Percentiles rank a stretch among this genome's conserved stretches.
Evolutionary conservation across 1,284 basidiomycete species (phyloP).

Genomic region (Naganishia albida): DNA sequence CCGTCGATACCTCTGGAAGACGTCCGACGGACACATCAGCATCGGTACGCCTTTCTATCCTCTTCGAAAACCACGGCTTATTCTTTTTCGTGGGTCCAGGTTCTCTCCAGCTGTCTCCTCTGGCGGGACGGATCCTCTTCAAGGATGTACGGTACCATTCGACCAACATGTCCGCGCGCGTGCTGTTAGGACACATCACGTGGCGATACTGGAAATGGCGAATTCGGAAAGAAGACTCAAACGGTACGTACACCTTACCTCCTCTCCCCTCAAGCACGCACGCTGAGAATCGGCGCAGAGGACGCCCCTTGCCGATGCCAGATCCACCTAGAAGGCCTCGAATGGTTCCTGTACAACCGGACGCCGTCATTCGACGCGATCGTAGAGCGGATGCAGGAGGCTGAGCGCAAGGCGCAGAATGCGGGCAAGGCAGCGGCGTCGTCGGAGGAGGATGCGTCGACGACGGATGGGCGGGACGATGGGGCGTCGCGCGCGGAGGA

Average conservation of each 20-base stretch:
- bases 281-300: conserved; percentile 33
- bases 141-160: conserved; percentile 85
- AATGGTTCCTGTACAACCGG: conserved; percentile 87
- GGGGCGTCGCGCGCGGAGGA: neutral
- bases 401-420: conserved; percentile 14
- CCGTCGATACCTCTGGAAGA: conserved; percentile 50
- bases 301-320: conserved; percentile 73
- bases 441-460: neutral
- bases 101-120: conserved; percentile 84
- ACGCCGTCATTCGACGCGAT: conserved; percentile 85
- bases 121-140: conserved; percentile 79
- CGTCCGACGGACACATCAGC: conserved; percentile 47
- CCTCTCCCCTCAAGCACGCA: conserved; percentile 39
- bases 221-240: conserved; percentile 60
- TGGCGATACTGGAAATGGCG: conserved; percentile 89
- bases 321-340: conserved; percentile 74
- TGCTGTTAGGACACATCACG: conserved; percentile 77
- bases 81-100: conserved; percentile 58
- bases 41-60: conserved; percentile 37
- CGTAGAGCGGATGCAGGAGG: conserved; percentile 66
- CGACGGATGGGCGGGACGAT: neutral
- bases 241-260: conserved; percentile 8
- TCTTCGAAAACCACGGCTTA: neutral
- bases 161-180: conserved; percentile 79
- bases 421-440: conserved; percentile 11